Evolutionary conservation across 352 stramenopile genomes (phyloP).

Genomic region (Globisporangium spinosum): DNA sequence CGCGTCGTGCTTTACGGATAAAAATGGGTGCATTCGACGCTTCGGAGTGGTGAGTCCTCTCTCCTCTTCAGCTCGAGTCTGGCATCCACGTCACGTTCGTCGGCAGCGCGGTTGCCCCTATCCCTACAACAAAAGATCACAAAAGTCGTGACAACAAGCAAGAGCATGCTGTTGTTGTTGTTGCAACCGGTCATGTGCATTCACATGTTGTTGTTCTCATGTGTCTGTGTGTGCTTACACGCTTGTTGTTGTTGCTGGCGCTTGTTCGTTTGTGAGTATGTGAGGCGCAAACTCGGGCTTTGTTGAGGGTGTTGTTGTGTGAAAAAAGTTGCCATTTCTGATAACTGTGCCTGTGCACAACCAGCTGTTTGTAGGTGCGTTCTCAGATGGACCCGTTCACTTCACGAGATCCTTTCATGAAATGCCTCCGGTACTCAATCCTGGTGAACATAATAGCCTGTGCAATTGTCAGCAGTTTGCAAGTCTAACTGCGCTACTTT

Average conservation of each 20-base stretch:
- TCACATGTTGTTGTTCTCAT: not conserved
- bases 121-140: conserved; percentile 12
- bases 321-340: conserved; percentile 4
- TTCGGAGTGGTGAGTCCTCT: not conserved
- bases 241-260: not conserved
- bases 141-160: not conserved
- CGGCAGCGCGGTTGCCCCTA: not conserved
- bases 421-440: not conserved
- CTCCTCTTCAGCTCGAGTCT: conserved; percentile 4
- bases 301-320: not conserved
- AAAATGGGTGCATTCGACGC: not conserved
- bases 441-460: not conserved
- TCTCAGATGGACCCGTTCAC: conserved; percentile 9
- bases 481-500: too few species aligned
- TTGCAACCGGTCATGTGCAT: not conserved
- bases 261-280: conserved; percentile 3
- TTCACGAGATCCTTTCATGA: not conserved
- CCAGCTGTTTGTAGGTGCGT: conserved; percentile 4
- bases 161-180: not conserved
- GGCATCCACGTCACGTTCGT: conserved; percentile 12
- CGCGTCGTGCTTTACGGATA: not conserved
- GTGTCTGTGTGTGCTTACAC: not conserved
- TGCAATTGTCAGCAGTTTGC: too few species aligned
- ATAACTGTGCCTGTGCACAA: not conserved
- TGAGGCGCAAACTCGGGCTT: not conserved